Conservation (phyloP, 2,329 filamentous ascomycete species). For the Periconia macrospinosa region DNA sequence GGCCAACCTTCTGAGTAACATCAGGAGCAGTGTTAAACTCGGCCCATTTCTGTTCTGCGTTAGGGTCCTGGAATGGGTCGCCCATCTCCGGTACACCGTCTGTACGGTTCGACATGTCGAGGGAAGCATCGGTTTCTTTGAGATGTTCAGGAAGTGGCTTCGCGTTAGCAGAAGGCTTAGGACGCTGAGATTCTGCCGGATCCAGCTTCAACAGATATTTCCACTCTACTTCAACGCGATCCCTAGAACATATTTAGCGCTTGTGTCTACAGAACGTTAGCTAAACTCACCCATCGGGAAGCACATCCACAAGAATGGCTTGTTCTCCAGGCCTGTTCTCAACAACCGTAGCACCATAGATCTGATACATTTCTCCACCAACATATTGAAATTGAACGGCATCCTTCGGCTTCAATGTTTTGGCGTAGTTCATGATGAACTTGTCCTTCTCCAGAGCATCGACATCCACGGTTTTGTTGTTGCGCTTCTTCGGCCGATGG, state of each 20-base stretch:
- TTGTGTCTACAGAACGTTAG: neutral
- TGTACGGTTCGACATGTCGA: slow-evolving; percentile 50
- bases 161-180: slow-evolving; percentile 74
- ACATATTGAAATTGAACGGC: slow-evolving; percentile 85
- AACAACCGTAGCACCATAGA: slow-evolving; percentile 85
- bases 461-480: slow-evolving; percentile 73
- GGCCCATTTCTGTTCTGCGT: slow-evolving; percentile 50
- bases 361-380: slow-evolving; percentile 75
- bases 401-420: slow-evolving; percentile 69
- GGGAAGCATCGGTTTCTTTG: slow-evolving; percentile 49
- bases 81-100: slow-evolving; percentile 54
- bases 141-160: slow-evolving; percentile 66
- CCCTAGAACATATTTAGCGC: slow-evolving; percentile 49
- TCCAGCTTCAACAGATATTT: slow-evolving; percentile 80
- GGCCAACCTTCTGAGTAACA: slow-evolving; percentile 58
- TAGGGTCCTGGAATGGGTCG: slow-evolving; percentile 51
- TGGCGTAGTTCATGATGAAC: slow-evolving; percentile 69
- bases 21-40: slow-evolving; percentile 69
- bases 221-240: slow-evolving; percentile 78
- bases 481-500: slow-evolving; percentile 86
- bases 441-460: slow-evolving; percentile 71
- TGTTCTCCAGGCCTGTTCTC: slow-evolving; percentile 80
- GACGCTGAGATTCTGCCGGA: slow-evolving; percentile 68
- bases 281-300: slow-evolving; percentile 75
- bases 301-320: slow-evolving; percentile 75